phyloP scores from a whole-genome alignment of 306 rosid species.

The Parietaria judaica region DNA sequence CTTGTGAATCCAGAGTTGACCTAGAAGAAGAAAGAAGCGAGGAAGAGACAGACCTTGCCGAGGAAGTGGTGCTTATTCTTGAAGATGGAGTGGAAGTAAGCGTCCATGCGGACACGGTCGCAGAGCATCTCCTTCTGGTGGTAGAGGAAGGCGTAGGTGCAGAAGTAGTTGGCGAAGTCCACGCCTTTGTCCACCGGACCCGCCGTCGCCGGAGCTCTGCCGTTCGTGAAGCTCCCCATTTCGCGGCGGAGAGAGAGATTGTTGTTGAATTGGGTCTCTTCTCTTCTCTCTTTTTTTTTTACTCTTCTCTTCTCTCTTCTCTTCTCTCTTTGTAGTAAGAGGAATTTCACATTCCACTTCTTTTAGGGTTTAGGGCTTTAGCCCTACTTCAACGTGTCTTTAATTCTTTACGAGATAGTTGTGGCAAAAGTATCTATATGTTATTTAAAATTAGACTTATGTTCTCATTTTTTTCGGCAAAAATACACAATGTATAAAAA shows the following conservation, averaged over 20 bases:
- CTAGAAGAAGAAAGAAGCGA: neutral
- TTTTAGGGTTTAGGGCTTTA: neutral
- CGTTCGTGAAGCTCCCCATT: conserved; percentile 68
- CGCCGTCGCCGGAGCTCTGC: conserved; percentile 10
- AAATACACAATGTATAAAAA: too few species aligned
- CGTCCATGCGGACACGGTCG: conserved; percentile 98
- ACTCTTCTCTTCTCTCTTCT: too few species aligned
- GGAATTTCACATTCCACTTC: neutral
- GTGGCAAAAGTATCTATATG: too few species aligned
- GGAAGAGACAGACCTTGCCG: conserved; percentile 52
- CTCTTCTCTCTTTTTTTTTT: neutral
- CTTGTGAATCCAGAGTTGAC: neutral
- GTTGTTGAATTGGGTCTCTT: neutral
- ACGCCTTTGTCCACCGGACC: conserved; percentile 60
- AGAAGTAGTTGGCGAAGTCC: conserved; percentile 82
- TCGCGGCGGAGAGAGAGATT: neutral
- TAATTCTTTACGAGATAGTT: too few species aligned
- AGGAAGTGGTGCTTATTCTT: conserved; percentile 74
- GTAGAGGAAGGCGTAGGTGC: conserved; percentile 84
- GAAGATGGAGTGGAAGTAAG: conserved; percentile 74
- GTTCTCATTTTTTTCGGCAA: too few species aligned
- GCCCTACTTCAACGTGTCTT: too few species aligned
- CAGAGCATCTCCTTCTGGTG: conserved; percentile 99
- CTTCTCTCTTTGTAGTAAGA: neutral
- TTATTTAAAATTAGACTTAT: too few species aligned